A percentile compares a stretch with the other conserved stretches of the same genome.
These are phyloP conservation scores for Podaxis sp. DNA, from an alignment of 768 basidiomycete genomes.

Conservation along the genomic window DNA sequence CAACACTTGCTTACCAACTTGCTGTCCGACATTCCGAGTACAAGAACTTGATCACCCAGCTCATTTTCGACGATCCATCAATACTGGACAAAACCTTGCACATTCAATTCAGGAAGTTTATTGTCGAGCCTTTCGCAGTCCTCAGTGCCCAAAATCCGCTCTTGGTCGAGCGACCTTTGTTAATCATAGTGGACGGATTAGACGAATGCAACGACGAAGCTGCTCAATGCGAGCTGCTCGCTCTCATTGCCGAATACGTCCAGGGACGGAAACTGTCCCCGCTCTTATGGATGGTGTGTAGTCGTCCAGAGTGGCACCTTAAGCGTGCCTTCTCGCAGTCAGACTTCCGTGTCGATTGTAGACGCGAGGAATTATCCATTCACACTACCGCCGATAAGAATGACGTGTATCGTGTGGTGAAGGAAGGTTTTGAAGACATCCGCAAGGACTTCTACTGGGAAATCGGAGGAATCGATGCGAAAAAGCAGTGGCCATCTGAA, in stretches of 20 bases:
- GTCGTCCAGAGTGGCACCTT: slow-evolving; percentile 3
- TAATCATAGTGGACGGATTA: slow-evolving; percentile 11
- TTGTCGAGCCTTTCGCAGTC: background rate
- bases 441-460: no score
- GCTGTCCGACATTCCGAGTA: background rate
- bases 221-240: background rate
- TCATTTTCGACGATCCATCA: background rate
- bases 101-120: slow-evolving; percentile 3
- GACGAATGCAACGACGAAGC: slow-evolving; percentile 10
- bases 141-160: background rate
- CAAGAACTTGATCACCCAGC: background rate
- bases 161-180: background rate
- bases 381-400: background rate
- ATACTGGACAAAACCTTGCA: slow-evolving; percentile 4
- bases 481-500: background rate
- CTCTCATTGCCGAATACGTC: background rate
- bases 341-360: background rate
- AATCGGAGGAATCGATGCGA: background rate
- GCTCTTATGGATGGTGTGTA: background rate
- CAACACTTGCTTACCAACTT: slow-evolving; percentile 12
- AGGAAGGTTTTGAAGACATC: no score
- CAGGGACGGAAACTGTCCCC: background rate
- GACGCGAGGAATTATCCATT: background rate
- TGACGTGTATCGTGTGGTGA: background rate
- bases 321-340: background rate